phyloP scores from a whole-genome alignment of 257 asterid species.

The Ehretia macrophylla region DNA sequence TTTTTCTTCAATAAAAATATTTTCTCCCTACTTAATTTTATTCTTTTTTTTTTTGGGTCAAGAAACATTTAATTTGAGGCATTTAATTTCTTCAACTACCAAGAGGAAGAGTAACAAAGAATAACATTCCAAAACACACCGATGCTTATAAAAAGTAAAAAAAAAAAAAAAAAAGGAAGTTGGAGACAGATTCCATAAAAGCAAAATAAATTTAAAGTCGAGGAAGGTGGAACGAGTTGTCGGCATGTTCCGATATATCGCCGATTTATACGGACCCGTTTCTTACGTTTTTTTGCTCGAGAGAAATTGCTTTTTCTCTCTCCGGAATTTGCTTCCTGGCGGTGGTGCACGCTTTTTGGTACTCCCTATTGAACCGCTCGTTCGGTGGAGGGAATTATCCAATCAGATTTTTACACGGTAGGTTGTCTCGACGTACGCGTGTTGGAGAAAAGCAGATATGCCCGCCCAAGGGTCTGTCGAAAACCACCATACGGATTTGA shows the following conservation, averaged over 20 bases:
- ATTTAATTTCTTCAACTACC: no score
- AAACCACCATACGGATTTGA: conserved; percentile 6
- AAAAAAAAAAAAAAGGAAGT: not conserved
- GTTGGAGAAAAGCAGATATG: conserved; percentile 9
- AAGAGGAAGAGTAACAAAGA: no score
- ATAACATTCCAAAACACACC: not conserved
- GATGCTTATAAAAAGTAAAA: not conserved
- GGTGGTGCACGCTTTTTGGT: conserved; percentile 8
- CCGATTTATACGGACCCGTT: conserved; percentile 1
- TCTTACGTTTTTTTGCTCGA: not conserved
- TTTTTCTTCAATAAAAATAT: no score
- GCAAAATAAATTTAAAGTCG: no score
- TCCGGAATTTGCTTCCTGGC: conserved; percentile 3
- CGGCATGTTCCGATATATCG: not conserved
- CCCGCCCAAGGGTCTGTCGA: conserved; percentile 20
- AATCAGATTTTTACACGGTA: conserved; percentile 2
- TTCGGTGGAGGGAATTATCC: conserved; percentile 8
- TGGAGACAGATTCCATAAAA: no score
- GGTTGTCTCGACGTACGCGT: not conserved
- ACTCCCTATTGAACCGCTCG: conserved; percentile 1
- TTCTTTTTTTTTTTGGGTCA: no score
- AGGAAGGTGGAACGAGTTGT: no score
- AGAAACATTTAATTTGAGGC: no score
- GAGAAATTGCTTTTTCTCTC: not conserved
- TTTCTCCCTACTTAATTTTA: no score